Evolutionary conservation across 1,284 basidiomycete species (phyloP).

Genomic region (Tilletia caries): DNA sequence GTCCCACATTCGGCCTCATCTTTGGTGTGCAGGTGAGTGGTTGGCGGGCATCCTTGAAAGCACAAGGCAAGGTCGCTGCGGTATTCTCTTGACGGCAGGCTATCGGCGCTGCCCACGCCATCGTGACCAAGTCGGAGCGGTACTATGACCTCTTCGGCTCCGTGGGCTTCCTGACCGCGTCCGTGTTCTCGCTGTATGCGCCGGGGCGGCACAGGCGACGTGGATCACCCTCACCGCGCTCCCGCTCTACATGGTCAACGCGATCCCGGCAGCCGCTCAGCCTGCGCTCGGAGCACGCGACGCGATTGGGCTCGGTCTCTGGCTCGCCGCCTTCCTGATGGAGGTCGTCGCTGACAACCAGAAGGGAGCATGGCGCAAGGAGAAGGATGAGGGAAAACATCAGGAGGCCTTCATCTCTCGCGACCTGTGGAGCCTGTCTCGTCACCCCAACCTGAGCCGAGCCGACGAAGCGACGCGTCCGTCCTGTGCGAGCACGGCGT

Average conservation of each 20-base stretch:
- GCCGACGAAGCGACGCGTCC: conserved; percentile 28
- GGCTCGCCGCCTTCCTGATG: conserved; percentile 54
- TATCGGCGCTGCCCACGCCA: conserved; percentile 15
- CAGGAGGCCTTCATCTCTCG: conserved; percentile 70
- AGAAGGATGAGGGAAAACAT: conserved; percentile 67
- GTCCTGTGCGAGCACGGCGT: conserved; percentile 56
- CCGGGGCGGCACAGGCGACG: conserved; percentile 71
- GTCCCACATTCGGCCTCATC: conserved; percentile 36
- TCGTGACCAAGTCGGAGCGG: background rate
- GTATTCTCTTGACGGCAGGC: background rate
- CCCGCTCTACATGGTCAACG: conserved; percentile 59
- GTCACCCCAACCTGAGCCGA: conserved; percentile 65
- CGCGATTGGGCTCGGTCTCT: conserved; percentile 63
- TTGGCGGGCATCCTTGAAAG: too few relatives aligned
- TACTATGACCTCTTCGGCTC: conserved; percentile 58
- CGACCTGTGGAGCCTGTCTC: conserved; percentile 69
- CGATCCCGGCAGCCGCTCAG: conserved; percentile 62
- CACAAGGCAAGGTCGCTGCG: too few relatives aligned
- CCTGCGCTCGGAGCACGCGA: conserved; percentile 65
- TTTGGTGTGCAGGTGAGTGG: conserved; percentile 41
- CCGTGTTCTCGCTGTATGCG: conserved; percentile 60
- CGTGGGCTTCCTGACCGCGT: conserved; percentile 67
- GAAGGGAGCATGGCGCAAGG: conserved; percentile 67
- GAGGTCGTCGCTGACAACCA: conserved; percentile 61
- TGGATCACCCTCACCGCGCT: conserved; percentile 70